A percentile compares a stretch with the other conserved stretches of the same genome.
Evolutionary conservation across 352 stramenopile species (phyloP).

Genomic region (Phytophthora sp.): DNA sequence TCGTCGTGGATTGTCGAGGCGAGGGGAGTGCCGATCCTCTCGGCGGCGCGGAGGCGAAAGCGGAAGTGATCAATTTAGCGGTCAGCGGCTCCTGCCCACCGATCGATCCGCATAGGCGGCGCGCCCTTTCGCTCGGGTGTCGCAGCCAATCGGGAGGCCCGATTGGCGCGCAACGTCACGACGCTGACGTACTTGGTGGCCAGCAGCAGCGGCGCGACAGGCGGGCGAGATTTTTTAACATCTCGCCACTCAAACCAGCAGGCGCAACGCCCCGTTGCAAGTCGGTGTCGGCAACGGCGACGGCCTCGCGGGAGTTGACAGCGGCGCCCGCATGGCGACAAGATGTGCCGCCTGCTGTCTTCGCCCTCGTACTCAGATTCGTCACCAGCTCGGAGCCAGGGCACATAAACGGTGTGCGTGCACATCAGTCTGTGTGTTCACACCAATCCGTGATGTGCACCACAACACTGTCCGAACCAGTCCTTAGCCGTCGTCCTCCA

Average conservation of each 20-base stretch:
- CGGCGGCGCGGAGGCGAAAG: conserved; percentile 23
- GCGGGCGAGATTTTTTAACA: conserved; percentile 12
- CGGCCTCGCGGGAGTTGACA: neutral
- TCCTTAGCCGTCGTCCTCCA: too few species aligned
- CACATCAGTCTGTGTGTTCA: too few species aligned
- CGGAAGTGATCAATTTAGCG: conserved; percentile 12
- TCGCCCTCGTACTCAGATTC: conserved; percentile 12
- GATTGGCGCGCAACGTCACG: conserved; percentile 1
- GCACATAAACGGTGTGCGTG: neutral
- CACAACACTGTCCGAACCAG: too few species aligned
- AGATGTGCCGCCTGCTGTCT: neutral
- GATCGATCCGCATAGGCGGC: neutral
- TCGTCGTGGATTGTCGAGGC: conserved; percentile 2
- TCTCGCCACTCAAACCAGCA: too few species aligned
- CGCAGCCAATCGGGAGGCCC: conserved; percentile 25
- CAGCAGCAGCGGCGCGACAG: conserved; percentile 12
- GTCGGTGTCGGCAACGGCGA: too few species aligned
- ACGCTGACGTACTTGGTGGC: conserved; percentile 9
- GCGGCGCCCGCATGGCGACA: neutral
- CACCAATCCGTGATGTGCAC: too few species aligned
- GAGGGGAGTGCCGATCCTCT: conserved; percentile 14
- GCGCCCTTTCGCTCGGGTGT: conserved; percentile 33
- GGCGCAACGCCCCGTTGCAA: too few species aligned
- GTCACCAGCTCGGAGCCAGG: neutral
- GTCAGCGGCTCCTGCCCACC: neutral